Evolutionary conservation across 345 rosid species (phyloP), one percentile per base, ranked within the genome.

Genomic region (Orychophragmus violaceus): DNA sequence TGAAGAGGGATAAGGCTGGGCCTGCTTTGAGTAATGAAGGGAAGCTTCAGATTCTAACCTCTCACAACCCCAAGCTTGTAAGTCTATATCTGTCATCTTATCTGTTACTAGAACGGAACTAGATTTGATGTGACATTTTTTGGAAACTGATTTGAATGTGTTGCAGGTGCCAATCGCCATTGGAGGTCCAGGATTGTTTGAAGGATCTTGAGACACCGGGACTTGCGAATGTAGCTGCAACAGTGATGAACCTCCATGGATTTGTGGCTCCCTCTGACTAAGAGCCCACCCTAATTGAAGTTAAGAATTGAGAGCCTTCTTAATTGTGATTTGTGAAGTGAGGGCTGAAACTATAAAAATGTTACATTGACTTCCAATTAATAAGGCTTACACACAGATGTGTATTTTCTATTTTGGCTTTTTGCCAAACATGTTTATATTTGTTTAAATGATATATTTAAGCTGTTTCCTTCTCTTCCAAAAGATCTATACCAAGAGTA

Each of bases 141-240:
- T 46, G 14, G 57, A 30, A 11, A 57, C 48, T 58, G 54, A 8
- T 2, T 30, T 42, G 39, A 44, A 66, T 33, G 49, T 32, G 29
- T 18, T 60, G 32, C 28, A 90, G 98, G 98, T 93, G 35, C 98
- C 97, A n/a, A 72, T 90, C 48, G 98, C 97, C 13, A 88, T 93
- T 12, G 96, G 98, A 65, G 98, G 96, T 49, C 94, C 94, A 2
- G 97, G 97, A 18, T 59, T 90, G 77, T 70, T 80, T 2, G 42
- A 80, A n/a, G 82, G 90, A 88, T 74, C 48, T 93, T 19, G 82
- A 83, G 0, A 52, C 19, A 5, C 89, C 83, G 0, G 96, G 97
- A 56, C 94, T 93, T 8, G 98, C 94, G 1, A 93, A 93, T 64
- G 96, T 93, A 16, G 97, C 94, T 51, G 98, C 98, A 16, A 93